phyloP scores from a whole-genome alignment of 1,139 yeast genomes.

The Diutina siamensis region DNA sequence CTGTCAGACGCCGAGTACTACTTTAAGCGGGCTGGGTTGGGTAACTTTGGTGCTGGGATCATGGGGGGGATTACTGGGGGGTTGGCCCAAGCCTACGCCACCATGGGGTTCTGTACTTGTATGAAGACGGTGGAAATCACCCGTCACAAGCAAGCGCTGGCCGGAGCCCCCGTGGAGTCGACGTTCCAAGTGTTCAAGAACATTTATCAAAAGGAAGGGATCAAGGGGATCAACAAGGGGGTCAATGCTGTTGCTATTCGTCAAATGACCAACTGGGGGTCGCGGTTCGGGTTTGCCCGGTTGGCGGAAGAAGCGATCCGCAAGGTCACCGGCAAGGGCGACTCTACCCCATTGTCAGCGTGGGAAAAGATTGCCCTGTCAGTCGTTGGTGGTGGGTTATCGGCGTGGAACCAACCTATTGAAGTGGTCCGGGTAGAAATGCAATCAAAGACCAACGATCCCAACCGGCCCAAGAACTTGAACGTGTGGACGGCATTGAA shows the following conservation, averaged over 20 bases:
- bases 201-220: slow-evolving; percentile 75
- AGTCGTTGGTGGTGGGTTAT: slow-evolving; percentile 90
- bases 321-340: slow-evolving; percentile 45
- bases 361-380: slow-evolving; percentile 78
- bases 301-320: slow-evolving; percentile 82
- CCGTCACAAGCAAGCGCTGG: slow-evolving; percentile 65
- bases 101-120: slow-evolving; percentile 97
- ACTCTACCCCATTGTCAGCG: slow-evolving; percentile 54
- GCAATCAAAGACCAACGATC: slow-evolving; percentile 89
- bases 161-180: slow-evolving; percentile 61
- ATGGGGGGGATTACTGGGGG: slow-evolving; percentile 96
- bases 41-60: slow-evolving; percentile 75
- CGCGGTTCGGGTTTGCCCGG: slow-evolving; percentile 87
- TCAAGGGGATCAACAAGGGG: slow-evolving; percentile 91
- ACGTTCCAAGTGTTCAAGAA: slow-evolving; percentile 80
- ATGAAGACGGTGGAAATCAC: slow-evolving; percentile 98
- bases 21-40: slow-evolving; percentile 51
- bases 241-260: slow-evolving; percentile 99
- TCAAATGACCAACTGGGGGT: slow-evolving; percentile 99
- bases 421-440: slow-evolving; percentile 96
- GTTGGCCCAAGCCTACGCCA: slow-evolving; percentile 86
- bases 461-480: slow-evolving; percentile 89
- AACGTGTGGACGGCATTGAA: slow-evolving; percentile 68
- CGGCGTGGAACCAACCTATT: slow-evolving; percentile 98
- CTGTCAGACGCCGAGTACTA: slow-evolving; percentile 86